These are phyloP conservation scores for Erythrobasidium hasegawianum DNA, from an alignment of 1,284 basidiomycete species.

Conservation along the genomic window DNA sequence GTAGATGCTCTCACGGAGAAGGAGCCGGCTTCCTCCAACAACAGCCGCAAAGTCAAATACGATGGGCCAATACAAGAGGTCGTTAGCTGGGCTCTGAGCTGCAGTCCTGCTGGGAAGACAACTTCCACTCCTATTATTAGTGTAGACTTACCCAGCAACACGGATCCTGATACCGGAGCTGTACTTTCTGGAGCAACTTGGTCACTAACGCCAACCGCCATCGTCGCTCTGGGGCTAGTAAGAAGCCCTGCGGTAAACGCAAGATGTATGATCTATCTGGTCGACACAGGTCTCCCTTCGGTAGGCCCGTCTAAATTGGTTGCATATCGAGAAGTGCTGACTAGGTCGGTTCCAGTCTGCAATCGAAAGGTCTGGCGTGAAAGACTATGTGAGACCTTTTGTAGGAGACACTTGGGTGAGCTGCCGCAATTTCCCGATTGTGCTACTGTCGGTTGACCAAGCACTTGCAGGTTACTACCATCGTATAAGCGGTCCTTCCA, in stretches of 20 bases:
- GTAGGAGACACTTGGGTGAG: slow-evolving; percentile 25
- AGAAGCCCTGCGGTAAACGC: slow-evolving; percentile 12
- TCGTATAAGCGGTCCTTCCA: too few species aligned
- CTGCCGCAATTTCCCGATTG: too few species aligned
- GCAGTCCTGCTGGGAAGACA: slow-evolving; percentile 5
- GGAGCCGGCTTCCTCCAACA: slow-evolving; percentile 3
- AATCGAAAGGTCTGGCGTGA: slow-evolving; percentile 20
- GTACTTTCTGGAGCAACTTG: slow-evolving; percentile 16
- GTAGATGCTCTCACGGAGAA: slow-evolving; percentile 36
- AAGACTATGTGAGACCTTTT: slow-evolving; percentile 26
- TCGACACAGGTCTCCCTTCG: slow-evolving; percentile 26
- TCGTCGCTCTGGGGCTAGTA: slow-evolving; percentile 26
- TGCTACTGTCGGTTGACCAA: too few species aligned
- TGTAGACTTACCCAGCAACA: slow-evolving; percentile 34
- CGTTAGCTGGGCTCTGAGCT: slow-evolving; percentile 22
- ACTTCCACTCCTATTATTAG: slow-evolving; percentile 15
- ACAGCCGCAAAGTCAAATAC: slow-evolving; percentile 4
- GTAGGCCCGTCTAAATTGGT: not conserved
- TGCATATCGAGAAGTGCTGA: not conserved
- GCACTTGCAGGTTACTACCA: too few species aligned
- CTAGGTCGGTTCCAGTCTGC: slow-evolving; percentile 2
- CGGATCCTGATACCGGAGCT: slow-evolving; percentile 33
- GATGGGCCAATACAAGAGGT: slow-evolving; percentile 19
- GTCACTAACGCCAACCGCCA: slow-evolving; percentile 17
- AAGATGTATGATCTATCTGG: slow-evolving; percentile 13